A percentile compares a stretch with the other conserved stretches of the same genome.
phyloP scores from a whole-genome alignment of 2,329 filamentous ascomycete genomes.

The Ascochyta pisi region DNA sequence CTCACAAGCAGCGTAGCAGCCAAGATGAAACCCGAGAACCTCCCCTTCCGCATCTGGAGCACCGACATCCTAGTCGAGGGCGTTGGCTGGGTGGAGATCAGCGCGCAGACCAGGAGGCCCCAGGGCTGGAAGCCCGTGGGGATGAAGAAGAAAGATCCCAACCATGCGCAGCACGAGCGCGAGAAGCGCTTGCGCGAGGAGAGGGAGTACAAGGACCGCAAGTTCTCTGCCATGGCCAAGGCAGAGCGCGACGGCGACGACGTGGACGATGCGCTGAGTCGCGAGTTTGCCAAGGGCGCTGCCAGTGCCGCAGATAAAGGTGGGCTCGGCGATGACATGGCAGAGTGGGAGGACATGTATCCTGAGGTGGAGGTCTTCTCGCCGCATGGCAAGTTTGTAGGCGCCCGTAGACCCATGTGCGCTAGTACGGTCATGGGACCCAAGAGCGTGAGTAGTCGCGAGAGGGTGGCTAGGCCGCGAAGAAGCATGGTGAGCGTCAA shows the following conservation, averaged over 20 bases:
- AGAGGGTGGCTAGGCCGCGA: slow-evolving; percentile 65
- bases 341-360: slow-evolving; percentile 50
- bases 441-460: slow-evolving; percentile 58
- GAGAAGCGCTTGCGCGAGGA: slow-evolving; percentile 11
- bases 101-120: slow-evolving; percentile 72
- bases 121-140: slow-evolving; percentile 41
- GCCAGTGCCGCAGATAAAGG: background rate
- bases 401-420: slow-evolving; percentile 70
- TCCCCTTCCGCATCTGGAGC: slow-evolving; percentile 82
- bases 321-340: slow-evolving; percentile 18
- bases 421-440: slow-evolving; percentile 69
- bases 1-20: slow-evolving; percentile 69
- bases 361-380: slow-evolving; percentile 84
- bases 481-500: slow-evolving; percentile 69
- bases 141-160: slow-evolving; percentile 58
- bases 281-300: slow-evolving; percentile 26
- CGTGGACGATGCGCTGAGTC: slow-evolving; percentile 43
- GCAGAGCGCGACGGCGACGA: slow-evolving; percentile 21
- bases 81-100: slow-evolving; percentile 90
- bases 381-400: slow-evolving; percentile 83
- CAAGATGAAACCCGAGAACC: slow-evolving; percentile 67
- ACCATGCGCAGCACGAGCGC: slow-evolving; percentile 30
- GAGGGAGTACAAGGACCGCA: slow-evolving; percentile 23
- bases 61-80: slow-evolving; percentile 90
- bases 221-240: slow-evolving; percentile 25